phyloP scores from a whole-genome alignment of 208 protist genomes.

The Crithidia expoeki region DNA sequence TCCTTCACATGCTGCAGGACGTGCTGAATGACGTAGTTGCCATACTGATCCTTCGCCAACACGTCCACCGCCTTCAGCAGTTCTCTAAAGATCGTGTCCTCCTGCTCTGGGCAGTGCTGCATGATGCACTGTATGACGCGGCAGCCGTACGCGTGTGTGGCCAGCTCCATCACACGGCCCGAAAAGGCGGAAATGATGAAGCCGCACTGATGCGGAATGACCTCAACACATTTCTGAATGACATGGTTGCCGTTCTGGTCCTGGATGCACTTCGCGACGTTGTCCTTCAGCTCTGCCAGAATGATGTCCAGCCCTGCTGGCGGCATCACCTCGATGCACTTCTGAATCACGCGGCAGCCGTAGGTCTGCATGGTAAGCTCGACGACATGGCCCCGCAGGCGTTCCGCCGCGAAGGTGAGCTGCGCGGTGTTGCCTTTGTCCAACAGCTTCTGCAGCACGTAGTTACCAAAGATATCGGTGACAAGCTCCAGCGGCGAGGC shows the following conservation, averaged over 20 bases:
- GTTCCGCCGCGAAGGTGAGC: slow-evolving; percentile 78
- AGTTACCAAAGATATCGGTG: slow-evolving; percentile 99
- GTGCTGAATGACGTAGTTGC: slow-evolving; percentile 99
- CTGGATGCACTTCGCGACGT: slow-evolving; percentile 97
- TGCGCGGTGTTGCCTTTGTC: slow-evolving; percentile 93
- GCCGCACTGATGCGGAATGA: slow-evolving; percentile 89
- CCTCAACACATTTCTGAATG: slow-evolving; percentile 99
- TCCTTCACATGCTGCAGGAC: slow-evolving; percentile 94
- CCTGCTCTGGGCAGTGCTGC: slow-evolving; percentile 92
- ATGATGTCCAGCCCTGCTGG: slow-evolving; percentile 84
- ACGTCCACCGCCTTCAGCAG: slow-evolving; percentile 85
- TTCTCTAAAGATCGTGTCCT: slow-evolving; percentile 93
- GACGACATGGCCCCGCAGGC: slow-evolving; percentile 92
- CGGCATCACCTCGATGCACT: slow-evolving; percentile 95
- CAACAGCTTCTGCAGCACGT: slow-evolving; percentile 98
- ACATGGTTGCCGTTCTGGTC: slow-evolving; percentile 99
- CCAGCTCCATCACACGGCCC: slow-evolving; percentile 94
- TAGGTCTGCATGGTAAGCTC: slow-evolving; percentile 96
- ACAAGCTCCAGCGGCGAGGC: slow-evolving; percentile 91
- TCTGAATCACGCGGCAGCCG: slow-evolving; percentile 99
- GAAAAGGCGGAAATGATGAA: slow-evolving; percentile 98
- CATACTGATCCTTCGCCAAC: slow-evolving; percentile 97
- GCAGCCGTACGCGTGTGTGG: slow-evolving; percentile 99
- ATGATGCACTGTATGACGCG: slow-evolving; percentile 99
- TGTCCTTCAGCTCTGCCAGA: slow-evolving; percentile 93